Conservation (phyloP, 2,329 filamentous ascomycete species). For the Pestalotiopsis sp. region DNA sequence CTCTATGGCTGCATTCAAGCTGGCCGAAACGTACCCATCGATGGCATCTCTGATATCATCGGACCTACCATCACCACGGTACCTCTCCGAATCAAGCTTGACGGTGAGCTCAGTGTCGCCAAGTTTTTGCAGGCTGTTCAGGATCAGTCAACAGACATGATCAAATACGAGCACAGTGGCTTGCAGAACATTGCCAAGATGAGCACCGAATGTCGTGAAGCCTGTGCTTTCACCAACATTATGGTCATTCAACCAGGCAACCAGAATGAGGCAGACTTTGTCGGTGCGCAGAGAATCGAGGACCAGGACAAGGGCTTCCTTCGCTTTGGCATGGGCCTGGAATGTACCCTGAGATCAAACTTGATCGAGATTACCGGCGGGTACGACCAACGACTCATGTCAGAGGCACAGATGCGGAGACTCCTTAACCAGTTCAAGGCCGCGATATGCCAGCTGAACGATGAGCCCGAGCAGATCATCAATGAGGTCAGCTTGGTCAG, state of each 20-base stretch:
- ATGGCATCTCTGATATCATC: slow-evolving; percentile 11
- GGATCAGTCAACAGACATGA: slow-evolving; percentile 10
- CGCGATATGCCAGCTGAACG: not conserved
- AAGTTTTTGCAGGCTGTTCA: slow-evolving; percentile 12
- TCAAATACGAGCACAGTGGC: slow-evolving; percentile 6
- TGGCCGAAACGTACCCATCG: slow-evolving; percentile 9
- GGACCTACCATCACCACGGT: slow-evolving; percentile 14
- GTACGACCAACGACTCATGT: not conserved
- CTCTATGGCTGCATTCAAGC: slow-evolving; percentile 4
- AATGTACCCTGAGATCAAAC: not conserved
- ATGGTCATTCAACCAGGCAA: slow-evolving; percentile 7
- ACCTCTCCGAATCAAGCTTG: slow-evolving; percentile 6
- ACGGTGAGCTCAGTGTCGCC: not conserved
- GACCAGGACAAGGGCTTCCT: not conserved
- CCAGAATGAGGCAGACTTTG: slow-evolving; percentile 10
- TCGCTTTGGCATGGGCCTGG: not conserved
- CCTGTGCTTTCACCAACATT: slow-evolving; percentile 4
- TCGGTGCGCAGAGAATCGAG: slow-evolving; percentile 11
- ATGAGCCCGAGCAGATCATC: not conserved
- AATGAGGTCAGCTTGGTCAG: not conserved
- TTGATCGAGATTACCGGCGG: slow-evolving; percentile 5
- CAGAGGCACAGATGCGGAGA: slow-evolving; percentile 6
- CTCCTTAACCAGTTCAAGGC: slow-evolving; percentile 3
- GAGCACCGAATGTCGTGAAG: not conserved
- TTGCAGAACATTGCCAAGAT: slow-evolving; percentile 9